phyloP scores from a whole-genome alignment of 768 basidiomycete species.

The Mycena indigotica region DNA sequence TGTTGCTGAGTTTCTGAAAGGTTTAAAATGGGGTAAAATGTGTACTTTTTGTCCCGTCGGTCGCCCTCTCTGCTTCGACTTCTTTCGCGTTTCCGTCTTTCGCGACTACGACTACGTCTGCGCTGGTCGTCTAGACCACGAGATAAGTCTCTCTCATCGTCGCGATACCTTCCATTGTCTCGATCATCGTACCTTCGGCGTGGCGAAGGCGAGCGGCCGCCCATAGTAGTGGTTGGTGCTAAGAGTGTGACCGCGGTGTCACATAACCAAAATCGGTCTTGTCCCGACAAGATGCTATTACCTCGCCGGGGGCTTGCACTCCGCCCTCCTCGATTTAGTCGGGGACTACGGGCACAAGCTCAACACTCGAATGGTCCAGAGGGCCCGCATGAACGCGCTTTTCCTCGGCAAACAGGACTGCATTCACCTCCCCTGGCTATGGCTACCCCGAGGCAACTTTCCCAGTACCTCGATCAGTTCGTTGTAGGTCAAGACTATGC shows the following conservation, averaged over 20 bases:
- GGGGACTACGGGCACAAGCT: conserved; percentile 6
- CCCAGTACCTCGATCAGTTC: conserved; percentile 83
- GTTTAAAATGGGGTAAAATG: not conserved
- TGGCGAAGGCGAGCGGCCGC: conserved; percentile 54
- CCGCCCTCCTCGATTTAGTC: not conserved
- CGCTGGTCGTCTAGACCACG: conserved; percentile 36
- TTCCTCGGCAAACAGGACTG: conserved; percentile 34
- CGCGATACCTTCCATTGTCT: conserved; percentile 35
- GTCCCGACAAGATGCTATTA: too few relatives aligned
- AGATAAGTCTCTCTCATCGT: conserved; percentile 38
- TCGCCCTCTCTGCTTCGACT: conserved; percentile 44
- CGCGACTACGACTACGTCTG: conserved; percentile 27
- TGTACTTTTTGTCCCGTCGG: conserved; percentile 51
- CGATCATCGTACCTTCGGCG: conserved; percentile 41
- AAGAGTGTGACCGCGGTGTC: not conserved
- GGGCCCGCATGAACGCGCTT: conserved; percentile 29
- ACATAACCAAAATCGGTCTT: too few relatives aligned
- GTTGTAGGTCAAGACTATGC: conserved; percentile 91
- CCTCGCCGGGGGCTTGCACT: too few relatives aligned
- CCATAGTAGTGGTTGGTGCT: conserved; percentile 42
- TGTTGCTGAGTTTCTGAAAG: conserved; percentile 7
- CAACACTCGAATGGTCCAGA: conserved; percentile 29
- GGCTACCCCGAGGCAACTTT: conserved; percentile 71
- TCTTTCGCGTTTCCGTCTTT: conserved; percentile 33
- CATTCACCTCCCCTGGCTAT: conserved; percentile 38